Evolutionary conservation across 148 eudicot genomes (phyloP), one percentile per base, ranked within the genome.

Genomic region (Tetragonia tetragonoides): DNA sequence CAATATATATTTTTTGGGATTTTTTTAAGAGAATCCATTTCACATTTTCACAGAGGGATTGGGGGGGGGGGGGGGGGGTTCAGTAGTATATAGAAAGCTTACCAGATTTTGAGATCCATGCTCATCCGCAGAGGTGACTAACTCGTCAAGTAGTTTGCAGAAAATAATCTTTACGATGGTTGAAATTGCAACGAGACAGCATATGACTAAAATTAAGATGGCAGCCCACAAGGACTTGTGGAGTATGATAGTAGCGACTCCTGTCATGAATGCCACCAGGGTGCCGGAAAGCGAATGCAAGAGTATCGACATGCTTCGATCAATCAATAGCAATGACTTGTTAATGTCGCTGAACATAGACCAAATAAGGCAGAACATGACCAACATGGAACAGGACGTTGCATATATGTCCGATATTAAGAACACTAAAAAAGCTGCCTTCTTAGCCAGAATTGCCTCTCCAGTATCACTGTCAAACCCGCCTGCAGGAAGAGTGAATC

Each of bases 211-310:
- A 16, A 70, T 16, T 2, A 78, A 9, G 14, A 78, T 62, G 51
- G 64, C 62, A 7, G 70, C 81, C 75, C 75, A 71, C 34, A 71
- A 37, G 3, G 81, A 62, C 63, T 62, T 62, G 18, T 28, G 62
- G 10, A 16, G 38, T 61, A 78, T 70, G 60, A 71, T 64, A 1
- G 81, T n/a, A 21, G 16, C 71, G n/a, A 78, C 70, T 28, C 75
- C 81, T 0, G 75, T 70, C 81, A 78, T 78, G 47, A 73, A 79
- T 14, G 81, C 81, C 11, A 79, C 3, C 20, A 79, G 7, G 1
- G 77, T 73, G 15, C 77, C 77, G 46, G 39, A 71, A 4, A 78
- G 77, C 6, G 66, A 37, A 11, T 59, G 66, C 65, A 41, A 20
- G 0, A 74, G 73, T 46, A 74, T 46, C 6, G 59, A 5, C 78